A percentile compares a stretch with the other conserved stretches of the same genome.
phyloP scores from a whole-genome alignment of 2,329 filamentous ascomycete species.

The Cryphonectria nitschkei region DNA sequence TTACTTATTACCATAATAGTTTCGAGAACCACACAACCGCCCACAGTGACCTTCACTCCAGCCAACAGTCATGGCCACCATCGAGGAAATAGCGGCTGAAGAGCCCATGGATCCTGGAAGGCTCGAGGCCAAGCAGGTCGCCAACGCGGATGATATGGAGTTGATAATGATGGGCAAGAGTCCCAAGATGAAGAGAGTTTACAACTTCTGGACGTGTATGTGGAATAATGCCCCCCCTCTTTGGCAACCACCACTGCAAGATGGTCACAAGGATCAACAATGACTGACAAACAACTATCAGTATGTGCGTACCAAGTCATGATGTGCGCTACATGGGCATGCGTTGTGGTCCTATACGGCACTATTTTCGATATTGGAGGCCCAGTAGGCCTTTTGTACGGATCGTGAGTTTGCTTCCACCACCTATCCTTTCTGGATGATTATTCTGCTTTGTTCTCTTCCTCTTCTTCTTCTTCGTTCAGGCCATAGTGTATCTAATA shows the following conservation, averaged over 20 bases:
- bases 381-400: slow-evolving; percentile 11
- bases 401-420: slow-evolving; percentile 6
- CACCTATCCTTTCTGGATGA: not conserved
- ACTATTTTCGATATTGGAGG: slow-evolving; percentile 12
- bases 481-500: not conserved
- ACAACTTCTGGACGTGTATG: slow-evolving; percentile 12
- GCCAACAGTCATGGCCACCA: not conserved
- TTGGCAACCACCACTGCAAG: not conserved
- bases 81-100: not conserved
- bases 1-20: not conserved
- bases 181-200: slow-evolving; percentile 11
- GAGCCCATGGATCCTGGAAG: not conserved
- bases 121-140: slow-evolving; percentile 2
- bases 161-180: slow-evolving; percentile 9
- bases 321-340: slow-evolving; percentile 13
- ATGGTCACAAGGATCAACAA: not conserved
- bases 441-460: not conserved
- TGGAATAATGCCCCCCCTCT: not conserved
- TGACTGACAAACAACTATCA: not conserved
- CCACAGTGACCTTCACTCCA: not conserved
- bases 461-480: not conserved
- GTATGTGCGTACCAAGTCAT: slow-evolving; percentile 14
- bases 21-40: not conserved
- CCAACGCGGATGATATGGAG: slow-evolving; percentile 8
- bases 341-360: slow-evolving; percentile 11